Evolutionary conservation across 331 rosid genomes (phyloP).

Genomic region (Quercus phellos): DNA sequence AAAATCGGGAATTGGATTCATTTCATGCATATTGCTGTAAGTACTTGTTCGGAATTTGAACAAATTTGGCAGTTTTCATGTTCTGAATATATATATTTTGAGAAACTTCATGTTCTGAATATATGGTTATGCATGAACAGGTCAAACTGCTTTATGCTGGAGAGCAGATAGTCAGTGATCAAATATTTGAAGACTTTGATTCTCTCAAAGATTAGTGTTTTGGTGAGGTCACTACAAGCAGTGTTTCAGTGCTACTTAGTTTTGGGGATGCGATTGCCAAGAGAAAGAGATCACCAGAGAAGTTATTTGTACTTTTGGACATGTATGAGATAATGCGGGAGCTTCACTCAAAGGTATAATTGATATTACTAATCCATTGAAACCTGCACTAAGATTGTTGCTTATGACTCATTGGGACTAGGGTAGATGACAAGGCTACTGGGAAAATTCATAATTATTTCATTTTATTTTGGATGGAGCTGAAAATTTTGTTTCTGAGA

Average conservation of each 20-base stretch:
- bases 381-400: slow-evolving; percentile 12
- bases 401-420: neutral
- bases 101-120: neutral
- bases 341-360: slow-evolving; percentile 81
- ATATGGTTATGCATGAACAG: slow-evolving; percentile 39
- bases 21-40: slow-evolving; percentile 95
- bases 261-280: slow-evolving; percentile 97
- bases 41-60: slow-evolving; percentile 19
- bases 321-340: slow-evolving; percentile 98
- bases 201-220: slow-evolving; percentile 81
- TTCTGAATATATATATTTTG: neutral
- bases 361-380: slow-evolving; percentile 2
- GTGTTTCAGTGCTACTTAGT: slow-evolving; percentile 85
- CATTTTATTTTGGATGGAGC: neutral
- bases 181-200: slow-evolving; percentile 82
- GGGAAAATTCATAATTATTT: neutral
- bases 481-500: too few species aligned
- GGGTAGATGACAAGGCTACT: neutral
- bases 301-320: slow-evolving; percentile 93
- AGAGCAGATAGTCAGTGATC: slow-evolving; percentile 85
- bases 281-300: slow-evolving; percentile 97
- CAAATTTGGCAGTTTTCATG: neutral
- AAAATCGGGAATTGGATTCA: slow-evolving; percentile 99
- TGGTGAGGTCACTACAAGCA: slow-evolving; percentile 79
- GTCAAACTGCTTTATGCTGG: slow-evolving; percentile 92